Percentiles rank a stretch among this genome's conserved stretches.
Conservation (phyloP, 164 flowering plant genomes). For the Berberis vulgaris region DNA sequence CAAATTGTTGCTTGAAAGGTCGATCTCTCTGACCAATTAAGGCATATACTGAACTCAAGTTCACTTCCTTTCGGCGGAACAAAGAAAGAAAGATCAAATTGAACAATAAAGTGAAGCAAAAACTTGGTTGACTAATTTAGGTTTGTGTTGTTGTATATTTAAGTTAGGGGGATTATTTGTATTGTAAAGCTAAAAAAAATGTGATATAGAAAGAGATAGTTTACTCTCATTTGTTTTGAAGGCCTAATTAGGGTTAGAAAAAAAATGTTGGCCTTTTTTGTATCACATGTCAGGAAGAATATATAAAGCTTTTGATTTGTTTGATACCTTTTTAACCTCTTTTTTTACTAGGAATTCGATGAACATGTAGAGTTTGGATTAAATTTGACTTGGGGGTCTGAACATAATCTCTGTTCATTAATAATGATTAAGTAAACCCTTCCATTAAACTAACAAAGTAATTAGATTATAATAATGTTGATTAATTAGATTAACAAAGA, state of each 20-base stretch:
- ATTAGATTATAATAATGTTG: no score
- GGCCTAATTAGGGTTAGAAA: background rate
- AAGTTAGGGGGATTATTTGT: slow-evolving; percentile 1
- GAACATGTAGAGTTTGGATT: no score
- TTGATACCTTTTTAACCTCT: no score
- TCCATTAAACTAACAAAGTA: no score
- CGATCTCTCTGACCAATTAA: no score
- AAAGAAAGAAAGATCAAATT: background rate
- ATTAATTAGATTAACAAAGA: no score
- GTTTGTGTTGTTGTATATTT: slow-evolving; percentile 1
- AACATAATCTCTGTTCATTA: no score
- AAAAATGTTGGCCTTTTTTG: background rate
- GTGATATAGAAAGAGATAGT: background rate
- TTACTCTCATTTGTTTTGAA: slow-evolving; percentile 4
- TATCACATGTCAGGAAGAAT: background rate
- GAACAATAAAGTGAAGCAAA: background rate
- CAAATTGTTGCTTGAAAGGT: background rate
- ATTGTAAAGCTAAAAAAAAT: background rate
- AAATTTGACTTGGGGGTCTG: no score
- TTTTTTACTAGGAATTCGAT: no score
- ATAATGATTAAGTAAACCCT: no score
- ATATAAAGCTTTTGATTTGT: background rate
- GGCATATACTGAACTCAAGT: no score
- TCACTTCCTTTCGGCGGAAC: no score
- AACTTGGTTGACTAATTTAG: background rate